phyloP scores from a whole-genome alignment of 495 filamentous ascomycete genomes.

The Rostrohypoxylon terebratum region DNA sequence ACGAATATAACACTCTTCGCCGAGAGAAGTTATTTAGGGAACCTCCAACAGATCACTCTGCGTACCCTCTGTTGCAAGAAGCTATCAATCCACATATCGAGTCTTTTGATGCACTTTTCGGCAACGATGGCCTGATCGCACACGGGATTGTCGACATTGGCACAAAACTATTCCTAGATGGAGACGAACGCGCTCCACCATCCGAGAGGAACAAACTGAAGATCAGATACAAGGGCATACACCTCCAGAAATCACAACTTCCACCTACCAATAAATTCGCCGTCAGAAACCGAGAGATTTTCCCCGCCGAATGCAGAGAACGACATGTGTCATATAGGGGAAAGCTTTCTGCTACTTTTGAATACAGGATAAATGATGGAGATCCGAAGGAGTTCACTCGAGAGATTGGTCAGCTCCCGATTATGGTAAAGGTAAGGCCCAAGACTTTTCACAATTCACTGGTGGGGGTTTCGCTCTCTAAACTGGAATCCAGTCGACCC shows the following conservation, averaged over 20 bases:
- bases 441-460: slow-evolving; percentile 14
- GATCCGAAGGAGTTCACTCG: slow-evolving; percentile 81
- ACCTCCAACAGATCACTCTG: slow-evolving; percentile 85
- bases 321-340: slow-evolving; percentile 92
- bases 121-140: slow-evolving; percentile 72
- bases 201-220: slow-evolving; percentile 75
- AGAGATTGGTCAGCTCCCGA: slow-evolving; percentile 87
- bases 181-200: slow-evolving; percentile 66
- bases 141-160: slow-evolving; percentile 88
- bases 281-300: slow-evolving; percentile 80
- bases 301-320: slow-evolving; percentile 93
- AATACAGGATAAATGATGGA: slow-evolving; percentile 86
- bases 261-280: slow-evolving; percentile 83
- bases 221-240: slow-evolving; percentile 79
- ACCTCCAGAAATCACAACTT: slow-evolving; percentile 78
- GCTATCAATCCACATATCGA: slow-evolving; percentile 91
- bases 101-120: slow-evolving; percentile 95
- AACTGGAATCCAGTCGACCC: slow-evolving; percentile 70
- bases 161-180: slow-evolving; percentile 86
- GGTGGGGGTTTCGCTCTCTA: slow-evolving; percentile 7
- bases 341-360: slow-evolving; percentile 80
- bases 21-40: slow-evolving; percentile 88
- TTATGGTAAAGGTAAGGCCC: slow-evolving; percentile 83
- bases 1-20: slow-evolving; percentile 81
- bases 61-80: slow-evolving; percentile 85